A percentile compares a stretch with the other conserved stretches of the same genome.
Conservation (phyloP, 139 green algal genomes). For the Chlorella vulgaris region DNA sequence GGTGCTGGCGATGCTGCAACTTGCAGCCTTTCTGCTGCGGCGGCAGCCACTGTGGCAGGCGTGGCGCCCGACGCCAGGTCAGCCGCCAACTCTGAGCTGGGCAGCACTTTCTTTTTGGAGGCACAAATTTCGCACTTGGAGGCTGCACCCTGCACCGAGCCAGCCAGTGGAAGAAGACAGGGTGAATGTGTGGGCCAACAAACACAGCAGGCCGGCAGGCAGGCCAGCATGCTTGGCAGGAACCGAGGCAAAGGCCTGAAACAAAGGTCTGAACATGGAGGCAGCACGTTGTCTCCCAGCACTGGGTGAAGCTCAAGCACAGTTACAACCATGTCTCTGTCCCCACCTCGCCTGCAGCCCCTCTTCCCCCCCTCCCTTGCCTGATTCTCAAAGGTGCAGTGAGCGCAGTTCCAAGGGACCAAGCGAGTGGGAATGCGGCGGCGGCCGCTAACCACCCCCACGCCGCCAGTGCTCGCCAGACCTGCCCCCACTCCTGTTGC, state of each 20-base stretch:
- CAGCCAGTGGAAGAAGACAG: neutral
- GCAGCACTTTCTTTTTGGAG: neutral
- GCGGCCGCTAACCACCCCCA: neutral
- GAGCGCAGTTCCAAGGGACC: conserved; percentile 45
- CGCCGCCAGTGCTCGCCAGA: neutral
- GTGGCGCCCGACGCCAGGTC: neutral
- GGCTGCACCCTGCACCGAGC: neutral
- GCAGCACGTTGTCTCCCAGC: no score
- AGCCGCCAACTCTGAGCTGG: neutral
- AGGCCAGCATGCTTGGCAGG: no score
- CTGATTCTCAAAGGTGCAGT: conserved; percentile 57
- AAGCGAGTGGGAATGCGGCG: conserved; percentile 45
- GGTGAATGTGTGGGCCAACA: conserved; percentile 3
- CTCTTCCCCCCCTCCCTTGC: no score
- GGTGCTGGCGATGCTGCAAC: neutral
- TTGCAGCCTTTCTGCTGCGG: neutral
- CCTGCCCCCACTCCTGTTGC: neutral
- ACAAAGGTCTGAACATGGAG: neutral
- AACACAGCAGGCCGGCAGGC: no score
- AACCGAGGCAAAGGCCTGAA: no score
- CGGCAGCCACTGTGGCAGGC: neutral
- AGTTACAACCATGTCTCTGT: no score
- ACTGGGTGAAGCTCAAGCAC: neutral
- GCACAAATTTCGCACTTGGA: conserved; percentile 38
- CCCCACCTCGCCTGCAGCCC: no score